These are phyloP conservation scores for Escovopsis sp. DNA, from an alignment of 2,329 filamentous ascomycete species.

Conservation along the genomic window DNA sequence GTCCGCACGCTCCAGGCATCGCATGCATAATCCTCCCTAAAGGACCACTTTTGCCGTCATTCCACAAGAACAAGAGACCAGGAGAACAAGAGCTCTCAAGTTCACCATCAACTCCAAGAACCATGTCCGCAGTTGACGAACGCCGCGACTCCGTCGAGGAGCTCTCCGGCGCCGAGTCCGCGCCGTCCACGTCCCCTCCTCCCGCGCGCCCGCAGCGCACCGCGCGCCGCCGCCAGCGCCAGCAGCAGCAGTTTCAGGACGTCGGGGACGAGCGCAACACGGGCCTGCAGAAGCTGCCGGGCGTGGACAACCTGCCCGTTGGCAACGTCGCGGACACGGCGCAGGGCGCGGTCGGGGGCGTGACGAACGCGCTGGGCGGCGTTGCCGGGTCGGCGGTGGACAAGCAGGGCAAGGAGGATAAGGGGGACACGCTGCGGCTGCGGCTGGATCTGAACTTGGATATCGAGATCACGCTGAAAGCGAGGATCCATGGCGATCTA, in stretches of 20 bases:
- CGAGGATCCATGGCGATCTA: constrained; percentile 63
- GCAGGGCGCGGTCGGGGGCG: constrained; percentile 22
- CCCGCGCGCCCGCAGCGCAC: neutral
- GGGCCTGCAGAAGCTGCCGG: constrained; percentile 8
- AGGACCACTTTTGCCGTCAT: no score
- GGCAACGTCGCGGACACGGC: constrained; percentile 21
- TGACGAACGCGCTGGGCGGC: constrained; percentile 25
- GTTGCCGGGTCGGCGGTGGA: constrained; percentile 23
- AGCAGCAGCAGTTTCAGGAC: neutral
- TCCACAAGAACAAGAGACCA: no score
- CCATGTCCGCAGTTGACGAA: neutral
- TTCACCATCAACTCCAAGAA: neutral
- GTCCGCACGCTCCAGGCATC: no score
- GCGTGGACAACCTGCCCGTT: constrained; percentile 22
- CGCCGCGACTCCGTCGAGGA: neutral
- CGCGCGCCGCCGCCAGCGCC: constrained; percentile 2
- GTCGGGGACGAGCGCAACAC: neutral
- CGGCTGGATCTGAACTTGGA: constrained; percentile 59
- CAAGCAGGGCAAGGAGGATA: constrained; percentile 9
- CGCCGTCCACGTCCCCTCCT: neutral
- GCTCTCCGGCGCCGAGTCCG: neutral
- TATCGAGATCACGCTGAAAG: constrained; percentile 66
- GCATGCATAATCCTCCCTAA: no score
- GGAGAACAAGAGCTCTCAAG: neutral
- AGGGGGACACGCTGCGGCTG: constrained; percentile 42